Evolutionary conservation across 331 rosid species (phyloP).

Genomic region (Arachis monticola): DNA sequence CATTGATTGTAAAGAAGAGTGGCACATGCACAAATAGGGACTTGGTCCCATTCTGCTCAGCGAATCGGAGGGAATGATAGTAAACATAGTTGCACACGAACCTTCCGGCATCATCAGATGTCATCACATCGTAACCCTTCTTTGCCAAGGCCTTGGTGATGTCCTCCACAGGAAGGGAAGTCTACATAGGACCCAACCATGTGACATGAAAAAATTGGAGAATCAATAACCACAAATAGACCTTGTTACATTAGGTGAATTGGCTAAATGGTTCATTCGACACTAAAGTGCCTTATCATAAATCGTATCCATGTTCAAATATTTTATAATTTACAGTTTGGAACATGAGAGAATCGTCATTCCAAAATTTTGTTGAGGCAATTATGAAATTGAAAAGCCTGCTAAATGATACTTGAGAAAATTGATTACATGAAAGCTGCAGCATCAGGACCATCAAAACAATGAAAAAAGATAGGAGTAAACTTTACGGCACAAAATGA

Average conservation of each 20-base stretch:
- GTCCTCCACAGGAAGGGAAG: slow-evolving; percentile 78
- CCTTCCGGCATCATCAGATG: slow-evolving; percentile 93
- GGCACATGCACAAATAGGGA: slow-evolving; percentile 95
- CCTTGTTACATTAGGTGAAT: too few relatives aligned
- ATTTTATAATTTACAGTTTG: not conserved
- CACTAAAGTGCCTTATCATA: too few relatives aligned
- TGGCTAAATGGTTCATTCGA: too few relatives aligned
- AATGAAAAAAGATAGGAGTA: slow-evolving; percentile 4
- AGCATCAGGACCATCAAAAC: not conserved
- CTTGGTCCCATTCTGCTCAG: slow-evolving; percentile 72
- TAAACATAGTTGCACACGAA: slow-evolving; percentile 95
- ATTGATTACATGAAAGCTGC: too few relatives aligned
- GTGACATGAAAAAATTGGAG: not conserved
- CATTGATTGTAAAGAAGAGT: slow-evolving; percentile 73
- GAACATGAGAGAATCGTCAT: not conserved
- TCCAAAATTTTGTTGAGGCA: slow-evolving; percentile 5
- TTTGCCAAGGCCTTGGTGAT: slow-evolving; percentile 73
- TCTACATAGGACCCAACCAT: slow-evolving; percentile 53
- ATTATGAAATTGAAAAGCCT: slow-evolving; percentile 19
- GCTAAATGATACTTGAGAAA: slow-evolving; percentile 24
- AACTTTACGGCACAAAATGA: slow-evolving; percentile 23
- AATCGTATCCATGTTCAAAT: not conserved
- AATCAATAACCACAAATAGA: not conserved
- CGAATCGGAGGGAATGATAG: slow-evolving; percentile 87
- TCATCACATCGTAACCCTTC: slow-evolving; percentile 80